Percentiles rank a stretch among this genome's conserved stretches.
Evolutionary conservation across 305 asterid species (phyloP).

Genomic region (Fraxinus latifolia): DNA sequence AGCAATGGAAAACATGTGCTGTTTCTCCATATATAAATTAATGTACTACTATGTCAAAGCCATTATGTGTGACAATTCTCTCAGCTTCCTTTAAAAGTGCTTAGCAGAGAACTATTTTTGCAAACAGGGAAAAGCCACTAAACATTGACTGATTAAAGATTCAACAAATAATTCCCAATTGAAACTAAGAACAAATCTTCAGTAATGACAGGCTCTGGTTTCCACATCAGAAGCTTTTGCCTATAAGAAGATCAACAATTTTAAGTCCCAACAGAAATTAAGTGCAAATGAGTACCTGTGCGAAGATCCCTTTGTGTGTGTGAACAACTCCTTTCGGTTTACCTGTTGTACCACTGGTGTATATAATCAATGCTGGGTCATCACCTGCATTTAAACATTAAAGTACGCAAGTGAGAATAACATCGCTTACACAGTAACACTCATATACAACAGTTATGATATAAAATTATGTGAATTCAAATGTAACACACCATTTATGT

Average conservation of each 20-base stretch:
- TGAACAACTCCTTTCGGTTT: constrained; percentile 99
- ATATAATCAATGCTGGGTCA: constrained; percentile 80
- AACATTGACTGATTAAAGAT: not conserved
- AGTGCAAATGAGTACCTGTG: constrained; percentile 62
- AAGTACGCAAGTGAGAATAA: constrained; percentile 10
- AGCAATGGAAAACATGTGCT: not conserved
- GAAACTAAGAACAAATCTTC: not conserved
- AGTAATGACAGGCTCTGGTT: not conserved
- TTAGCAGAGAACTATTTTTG: not conserved
- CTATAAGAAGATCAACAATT: not conserved
- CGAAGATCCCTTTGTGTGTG: constrained; percentile 76
- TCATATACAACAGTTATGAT: constrained; percentile 4
- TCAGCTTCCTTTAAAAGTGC: not conserved
- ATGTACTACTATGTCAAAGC: not conserved
- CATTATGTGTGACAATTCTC: not conserved
- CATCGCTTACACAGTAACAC: not conserved
- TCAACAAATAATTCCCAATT: not conserved
- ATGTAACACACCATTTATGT: constrained; percentile 42
- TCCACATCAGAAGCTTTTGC: not conserved
- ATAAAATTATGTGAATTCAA: constrained; percentile 13
- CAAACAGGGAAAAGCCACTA: not conserved
- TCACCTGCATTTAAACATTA: constrained; percentile 43
- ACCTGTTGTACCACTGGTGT: constrained; percentile 97
- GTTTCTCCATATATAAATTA: not conserved
- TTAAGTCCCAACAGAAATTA: not conserved